Conservation (phyloP, 2,329 filamentous ascomycete species). For the Paracorniculantispora psalliotae region DNA sequence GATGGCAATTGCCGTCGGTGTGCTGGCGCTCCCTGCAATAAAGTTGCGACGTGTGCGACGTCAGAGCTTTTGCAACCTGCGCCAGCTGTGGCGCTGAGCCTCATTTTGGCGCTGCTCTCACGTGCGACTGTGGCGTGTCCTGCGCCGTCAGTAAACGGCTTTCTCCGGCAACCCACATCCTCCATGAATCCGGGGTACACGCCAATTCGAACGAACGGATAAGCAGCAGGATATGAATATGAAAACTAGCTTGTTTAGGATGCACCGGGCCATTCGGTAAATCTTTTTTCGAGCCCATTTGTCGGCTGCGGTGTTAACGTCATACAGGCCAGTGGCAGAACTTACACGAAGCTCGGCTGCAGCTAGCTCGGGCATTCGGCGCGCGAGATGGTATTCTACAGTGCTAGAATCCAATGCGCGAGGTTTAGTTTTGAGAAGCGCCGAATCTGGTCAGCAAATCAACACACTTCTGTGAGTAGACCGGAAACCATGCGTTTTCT, state of each 20-base stretch:
- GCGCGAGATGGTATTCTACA: slow-evolving; percentile 2
- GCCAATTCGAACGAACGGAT: neutral
- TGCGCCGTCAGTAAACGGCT: neutral
- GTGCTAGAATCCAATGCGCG: slow-evolving; percentile 1
- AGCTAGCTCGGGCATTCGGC: neutral
- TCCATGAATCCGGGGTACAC: slow-evolving; percentile 5
- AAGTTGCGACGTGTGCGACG: slow-evolving; percentile 7
- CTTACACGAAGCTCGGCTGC: slow-evolving; percentile 1
- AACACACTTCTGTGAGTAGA: slow-evolving; percentile 13
- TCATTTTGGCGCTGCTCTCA: slow-evolving; percentile 5
- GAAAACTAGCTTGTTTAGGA: neutral
- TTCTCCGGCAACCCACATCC: slow-evolving; percentile 1
- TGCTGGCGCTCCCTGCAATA: neutral
- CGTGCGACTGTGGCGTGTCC: slow-evolving; percentile 11
- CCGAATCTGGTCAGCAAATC: neutral
- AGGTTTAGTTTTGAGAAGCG: slow-evolving; percentile 4
- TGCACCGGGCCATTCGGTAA: neutral
- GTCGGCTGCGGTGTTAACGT: neutral
- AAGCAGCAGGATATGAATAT: neutral
- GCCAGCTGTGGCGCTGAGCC: slow-evolving; percentile 8
- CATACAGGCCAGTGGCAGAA: neutral
- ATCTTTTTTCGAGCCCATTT: neutral
- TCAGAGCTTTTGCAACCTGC: slow-evolving; percentile 11
- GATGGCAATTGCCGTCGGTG: neutral
- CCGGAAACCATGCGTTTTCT: neutral